Evolutionary conservation across 805 yeast species (phyloP), one percentile per base, ranked within the genome.

Genomic region (Cyberlindnera suaveolens): DNA sequence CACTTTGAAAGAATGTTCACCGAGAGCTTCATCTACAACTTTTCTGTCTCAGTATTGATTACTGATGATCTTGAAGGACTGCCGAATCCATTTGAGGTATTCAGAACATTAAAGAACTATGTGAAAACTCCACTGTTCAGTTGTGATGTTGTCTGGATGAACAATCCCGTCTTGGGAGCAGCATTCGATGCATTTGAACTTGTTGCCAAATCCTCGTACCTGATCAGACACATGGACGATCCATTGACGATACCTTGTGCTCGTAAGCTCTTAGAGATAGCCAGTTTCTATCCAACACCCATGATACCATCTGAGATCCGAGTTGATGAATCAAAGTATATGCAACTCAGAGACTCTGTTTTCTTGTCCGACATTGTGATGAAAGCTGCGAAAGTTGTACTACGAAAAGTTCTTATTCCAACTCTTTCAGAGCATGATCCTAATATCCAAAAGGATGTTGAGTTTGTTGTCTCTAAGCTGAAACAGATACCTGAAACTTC

Each of bases 1-100:
- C 54, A 51, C 40, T 54, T 52, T 35, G 56, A 54, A 31, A 54
- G 71, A 37, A 68, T 70, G 51, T 60, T 70, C 37, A 43, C 69
- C 18, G 78, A 73, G 41, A 70, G 74, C 32, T 72, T 70, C 45
- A 51, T 71, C 4, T 69, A 66, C 54, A 70, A 67, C 44, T 72
- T 67, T 46, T 59, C 71, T 7, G 60, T 67, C 8, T 58, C 66
- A 4, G 48, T 73, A 5, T 60, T 71, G 27, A 61, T 66, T 36
- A 61, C 74, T 15, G 54, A 63, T 3, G 54, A 51, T 16, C 45
- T 54, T 6, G 61, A 63, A 11, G 53, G 56, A 1, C 41, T 72
- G 10, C 74, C 76, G 1, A 62, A 69, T 19, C 78, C 79, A 4
- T 71, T 65, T 49, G 56, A 54, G 4, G 57, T 70, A 20, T 72